These are phyloP conservation scores for Trametes punicea DNA, from an alignment of 768 basidiomycete genomes.

Conservation along the genomic window DNA sequence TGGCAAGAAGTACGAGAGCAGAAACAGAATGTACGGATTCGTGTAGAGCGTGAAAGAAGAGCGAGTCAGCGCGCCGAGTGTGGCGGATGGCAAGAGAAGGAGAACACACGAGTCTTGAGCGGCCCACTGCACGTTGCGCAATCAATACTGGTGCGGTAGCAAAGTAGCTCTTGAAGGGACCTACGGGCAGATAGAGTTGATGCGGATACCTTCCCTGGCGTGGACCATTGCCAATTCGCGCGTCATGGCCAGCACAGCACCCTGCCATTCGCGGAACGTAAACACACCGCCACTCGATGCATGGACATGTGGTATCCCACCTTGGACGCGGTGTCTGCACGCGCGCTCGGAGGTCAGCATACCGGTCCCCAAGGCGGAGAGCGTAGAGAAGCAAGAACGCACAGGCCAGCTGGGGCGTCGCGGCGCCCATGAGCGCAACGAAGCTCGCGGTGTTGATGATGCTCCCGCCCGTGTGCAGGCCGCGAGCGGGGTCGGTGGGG, in stretches of 20 bases:
- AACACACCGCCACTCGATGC: constrained; percentile 2
- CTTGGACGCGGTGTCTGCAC: constrained; percentile 90
- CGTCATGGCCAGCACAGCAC: constrained; percentile 98
- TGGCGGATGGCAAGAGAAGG: neutral
- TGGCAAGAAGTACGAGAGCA: neutral
- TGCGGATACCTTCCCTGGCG: constrained; percentile 92
- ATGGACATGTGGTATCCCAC: constrained; percentile 32
- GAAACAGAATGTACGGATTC: neutral
- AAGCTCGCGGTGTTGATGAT: constrained; percentile 99
- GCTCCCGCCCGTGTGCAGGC: constrained; percentile 77
- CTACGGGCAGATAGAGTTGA: constrained; percentile 96
- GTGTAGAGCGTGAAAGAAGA: too few species aligned
- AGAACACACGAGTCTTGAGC: constrained; percentile 80
- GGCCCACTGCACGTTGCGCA: constrained; percentile 62
- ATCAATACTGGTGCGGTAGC: neutral
- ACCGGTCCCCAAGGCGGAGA: neutral
- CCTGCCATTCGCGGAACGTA: constrained; percentile 39
- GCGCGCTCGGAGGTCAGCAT: neutral
- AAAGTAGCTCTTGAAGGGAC: constrained; percentile 24
- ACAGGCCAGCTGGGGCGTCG: constrained; percentile 99
- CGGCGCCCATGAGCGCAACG: constrained; percentile 92
- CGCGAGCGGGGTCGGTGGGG: constrained; percentile 74
- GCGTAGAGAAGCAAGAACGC: constrained; percentile 32
- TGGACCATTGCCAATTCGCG: constrained; percentile 98
- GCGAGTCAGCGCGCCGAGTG: neutral